Conservation (phyloP, 2,329 filamentous ascomycete species). For the Dichotomopilus funicola region DNA sequence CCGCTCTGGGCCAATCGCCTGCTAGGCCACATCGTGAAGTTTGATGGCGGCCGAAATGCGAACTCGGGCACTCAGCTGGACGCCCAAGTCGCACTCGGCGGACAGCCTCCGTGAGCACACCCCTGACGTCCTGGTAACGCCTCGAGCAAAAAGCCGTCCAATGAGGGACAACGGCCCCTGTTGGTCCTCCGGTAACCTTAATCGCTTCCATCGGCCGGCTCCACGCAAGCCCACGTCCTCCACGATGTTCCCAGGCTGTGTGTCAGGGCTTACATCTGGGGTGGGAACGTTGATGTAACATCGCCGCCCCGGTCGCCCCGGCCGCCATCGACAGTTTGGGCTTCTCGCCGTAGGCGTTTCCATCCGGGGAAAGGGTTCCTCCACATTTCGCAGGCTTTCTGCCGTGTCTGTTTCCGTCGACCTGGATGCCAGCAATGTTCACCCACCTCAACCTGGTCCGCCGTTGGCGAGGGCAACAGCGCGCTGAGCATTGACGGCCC, state of each 20-base stretch:
- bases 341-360: slow-evolving; percentile 8
- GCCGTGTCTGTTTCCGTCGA: too few relatives aligned
- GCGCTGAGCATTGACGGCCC: slow-evolving; percentile 20
- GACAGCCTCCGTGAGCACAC: slow-evolving; percentile 19
- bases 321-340: slow-evolving; percentile 18
- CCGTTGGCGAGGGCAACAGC: slow-evolving; percentile 3
- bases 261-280: slow-evolving; percentile 3
- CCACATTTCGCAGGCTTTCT: too few relatives aligned
- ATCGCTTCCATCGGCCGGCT: slow-evolving; percentile 20
- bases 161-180: slow-evolving; percentile 22
- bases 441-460: slow-evolving; percentile 8
- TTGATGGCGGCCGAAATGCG: background rate
- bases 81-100: slow-evolving; percentile 21
- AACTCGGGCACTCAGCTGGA: background rate
- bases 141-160: slow-evolving; percentile 15
- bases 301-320: slow-evolving; percentile 13
- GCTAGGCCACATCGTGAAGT: too few relatives aligned
- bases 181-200: slow-evolving; percentile 17
- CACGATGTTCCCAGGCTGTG: slow-evolving; percentile 10
- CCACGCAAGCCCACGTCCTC: slow-evolving; percentile 10
- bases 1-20: background rate
- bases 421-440: background rate
- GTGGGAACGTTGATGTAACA: slow-evolving; percentile 18
- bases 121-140: slow-evolving; percentile 8
- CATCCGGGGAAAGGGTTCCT: background rate